Evolutionary conservation across 164 flowering plant genomes (phyloP).

Genomic region (Saururus chinensis): DNA sequence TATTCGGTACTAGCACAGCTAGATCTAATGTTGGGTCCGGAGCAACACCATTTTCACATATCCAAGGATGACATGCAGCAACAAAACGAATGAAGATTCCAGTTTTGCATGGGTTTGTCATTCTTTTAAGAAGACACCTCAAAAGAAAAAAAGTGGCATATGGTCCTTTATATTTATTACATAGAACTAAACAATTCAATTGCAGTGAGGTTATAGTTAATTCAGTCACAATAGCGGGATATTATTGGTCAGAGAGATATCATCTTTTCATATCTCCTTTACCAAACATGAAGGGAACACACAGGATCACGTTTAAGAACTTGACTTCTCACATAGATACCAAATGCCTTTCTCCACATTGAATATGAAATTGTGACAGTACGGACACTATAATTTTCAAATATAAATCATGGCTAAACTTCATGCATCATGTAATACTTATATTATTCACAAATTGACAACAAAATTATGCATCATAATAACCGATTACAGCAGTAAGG

Average conservation of each 20-base stretch:
- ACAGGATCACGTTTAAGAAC: neutral
- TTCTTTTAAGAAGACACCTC: neutral
- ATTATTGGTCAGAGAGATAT: neutral
- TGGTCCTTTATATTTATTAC: too few relatives aligned
- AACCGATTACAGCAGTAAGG: neutral
- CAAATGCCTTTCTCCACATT: neutral
- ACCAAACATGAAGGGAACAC: neutral
- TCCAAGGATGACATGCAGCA: constrained; percentile 92
- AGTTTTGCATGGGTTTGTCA: neutral
- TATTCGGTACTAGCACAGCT: too few relatives aligned
- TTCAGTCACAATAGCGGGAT: neutral
- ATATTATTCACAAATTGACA: too few relatives aligned
- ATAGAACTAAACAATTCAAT: neutral
- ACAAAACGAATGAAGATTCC: neutral
- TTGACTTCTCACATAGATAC: neutral
- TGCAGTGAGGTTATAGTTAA: neutral
- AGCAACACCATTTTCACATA: constrained; percentile 97
- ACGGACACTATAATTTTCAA: too few relatives aligned
- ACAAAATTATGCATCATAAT: neutral
- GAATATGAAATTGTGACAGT: too few relatives aligned
- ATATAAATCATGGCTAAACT: too few relatives aligned
- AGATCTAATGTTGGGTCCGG: constrained; percentile 89
- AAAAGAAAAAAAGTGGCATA: neutral
- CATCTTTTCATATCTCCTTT: too few relatives aligned
- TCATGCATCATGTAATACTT: too few relatives aligned